Conservation (phyloP, 345 rosid genomes). For the Dovyalis caffra region DNA sequence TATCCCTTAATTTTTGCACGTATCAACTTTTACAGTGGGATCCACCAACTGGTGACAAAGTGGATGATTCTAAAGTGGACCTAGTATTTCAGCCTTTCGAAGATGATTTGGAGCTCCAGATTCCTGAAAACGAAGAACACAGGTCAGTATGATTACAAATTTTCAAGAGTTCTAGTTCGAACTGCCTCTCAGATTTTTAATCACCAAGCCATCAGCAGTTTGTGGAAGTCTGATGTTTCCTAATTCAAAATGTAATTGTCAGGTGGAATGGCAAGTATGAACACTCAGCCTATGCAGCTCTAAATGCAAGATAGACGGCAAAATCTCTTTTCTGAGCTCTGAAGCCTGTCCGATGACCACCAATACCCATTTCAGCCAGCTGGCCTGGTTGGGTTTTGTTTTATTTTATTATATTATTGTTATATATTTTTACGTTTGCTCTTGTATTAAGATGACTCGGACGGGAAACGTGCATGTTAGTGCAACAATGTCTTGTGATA, state of each 20-base stretch:
- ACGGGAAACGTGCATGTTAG: neutral
- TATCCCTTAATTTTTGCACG: neutral
- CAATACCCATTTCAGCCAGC: neutral
- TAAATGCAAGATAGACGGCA: neutral
- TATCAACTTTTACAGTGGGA: slow-evolving; percentile 53
- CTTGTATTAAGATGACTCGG: neutral
- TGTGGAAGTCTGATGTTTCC: neutral
- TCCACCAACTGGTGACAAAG: slow-evolving; percentile 55
- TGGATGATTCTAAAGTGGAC: slow-evolving; percentile 55
- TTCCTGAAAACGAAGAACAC: slow-evolving; percentile 64
- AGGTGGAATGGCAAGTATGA: slow-evolving; percentile 91
- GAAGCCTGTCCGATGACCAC: neutral
- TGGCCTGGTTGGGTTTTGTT: too few species aligned
- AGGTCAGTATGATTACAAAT: slow-evolving; percentile 42
- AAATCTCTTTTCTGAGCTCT: neutral
- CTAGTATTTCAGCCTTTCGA: slow-evolving; percentile 56
- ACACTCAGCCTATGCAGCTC: slow-evolving; percentile 49
- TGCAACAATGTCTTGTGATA: neutral
- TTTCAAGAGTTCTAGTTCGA: neutral
- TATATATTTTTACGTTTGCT: too few species aligned
- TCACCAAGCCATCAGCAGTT: neutral
- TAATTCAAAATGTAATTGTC: neutral
- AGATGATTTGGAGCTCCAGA: slow-evolving; percentile 63
- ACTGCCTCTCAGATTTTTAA: neutral
- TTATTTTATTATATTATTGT: too few species aligned